Evolutionary conservation across 2,329 filamentous ascomycete species (phyloP), one percentile per base, ranked within the genome.

Genomic region (Colletotrichum agaves): DNA sequence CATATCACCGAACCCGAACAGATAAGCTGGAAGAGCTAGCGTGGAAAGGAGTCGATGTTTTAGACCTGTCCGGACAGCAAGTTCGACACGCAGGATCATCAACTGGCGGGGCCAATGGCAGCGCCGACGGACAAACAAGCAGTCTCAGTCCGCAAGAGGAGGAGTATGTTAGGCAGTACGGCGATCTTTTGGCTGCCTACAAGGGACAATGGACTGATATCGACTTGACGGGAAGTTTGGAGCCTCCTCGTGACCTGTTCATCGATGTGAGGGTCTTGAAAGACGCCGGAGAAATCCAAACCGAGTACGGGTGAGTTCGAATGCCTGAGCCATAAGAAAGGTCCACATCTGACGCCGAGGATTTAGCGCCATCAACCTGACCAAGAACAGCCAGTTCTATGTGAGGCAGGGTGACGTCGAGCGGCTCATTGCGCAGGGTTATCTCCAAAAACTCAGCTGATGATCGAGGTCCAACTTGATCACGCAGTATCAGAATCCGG

Each of bases 121-220:
- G 43, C 49, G 82, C 80, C 10, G 85, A 88, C 61, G 82, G 80
- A 31, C 82, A 81, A 21, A 89, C 89, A 67, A 95, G 91, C 82
- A 95, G 92, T 74, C 82, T 98, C 67, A 97, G 94, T 74, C 94
- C 96, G 0, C 95, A 98, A 77, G 96, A 99, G 78, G 94, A 98
- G 78, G 96, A 98, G 74, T 99, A 98, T 75, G 92, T 97, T 64
- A 87, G 95, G 68, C 91, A 94, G 75, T 99, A 98, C 76, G 91
- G 91, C 71, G 94, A 99, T 75, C 84, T 99, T 72, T 82, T 99
- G 62, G 93, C 95, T n/a, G 93, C 94, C 2, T 98, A 97, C 80
- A 99, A 99, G 78, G 96, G 96, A 1, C 94, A 97, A 75, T 99
- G 95, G 95, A 98, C 95, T 19, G 96, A 99, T 77, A 92, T 99